A percentile compares a stretch with the other conserved stretches of the same genome.
Evolutionary conservation across 768 basidiomycete species (phyloP).

Genomic region (Coprinellus micaceus): DNA sequence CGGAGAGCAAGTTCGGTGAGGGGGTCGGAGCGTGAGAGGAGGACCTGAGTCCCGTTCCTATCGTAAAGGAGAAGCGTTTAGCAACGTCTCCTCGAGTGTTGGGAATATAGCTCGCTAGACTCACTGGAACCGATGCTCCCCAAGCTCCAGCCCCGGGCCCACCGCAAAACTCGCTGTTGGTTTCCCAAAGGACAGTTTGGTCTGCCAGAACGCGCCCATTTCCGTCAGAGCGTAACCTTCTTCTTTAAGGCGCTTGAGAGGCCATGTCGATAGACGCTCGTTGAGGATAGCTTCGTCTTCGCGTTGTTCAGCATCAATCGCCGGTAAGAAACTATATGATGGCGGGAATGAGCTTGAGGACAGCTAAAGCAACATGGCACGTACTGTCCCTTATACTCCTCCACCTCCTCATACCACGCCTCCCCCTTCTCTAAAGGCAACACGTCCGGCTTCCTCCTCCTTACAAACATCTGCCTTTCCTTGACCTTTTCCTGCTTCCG

Average conservation of each 20-base stretch:
- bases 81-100: neutral
- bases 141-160: slow-evolving; percentile 59
- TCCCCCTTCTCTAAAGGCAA: slow-evolving; percentile 32
- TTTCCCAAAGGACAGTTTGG: slow-evolving; percentile 58
- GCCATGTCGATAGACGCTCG: slow-evolving; percentile 68
- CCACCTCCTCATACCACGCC: slow-evolving; percentile 46
- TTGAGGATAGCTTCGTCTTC: slow-evolving; percentile 58
- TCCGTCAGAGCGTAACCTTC: slow-evolving; percentile 73
- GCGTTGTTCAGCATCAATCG: slow-evolving; percentile 60
- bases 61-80: neutral
- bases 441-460: slow-evolving; percentile 35
- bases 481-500: neutral
- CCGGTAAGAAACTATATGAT: slow-evolving; percentile 35
- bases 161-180: slow-evolving; percentile 63
- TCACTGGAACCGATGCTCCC: slow-evolving; percentile 65
- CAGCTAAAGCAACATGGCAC: slow-evolving; percentile 12
- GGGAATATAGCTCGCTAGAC: slow-evolving; percentile 21
- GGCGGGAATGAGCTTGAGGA: neutral
- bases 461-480: neutral
- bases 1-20: slow-evolving; percentile 47
- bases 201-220: slow-evolving; percentile 65
- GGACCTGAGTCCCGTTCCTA: slow-evolving; percentile 68
- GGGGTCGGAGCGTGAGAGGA: slow-evolving; percentile 64
- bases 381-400: slow-evolving; percentile 54
- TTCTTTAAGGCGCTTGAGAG: slow-evolving; percentile 50